Conservation (phyloP, 148 eudicot species). For the Limonium bicolor region DNA sequence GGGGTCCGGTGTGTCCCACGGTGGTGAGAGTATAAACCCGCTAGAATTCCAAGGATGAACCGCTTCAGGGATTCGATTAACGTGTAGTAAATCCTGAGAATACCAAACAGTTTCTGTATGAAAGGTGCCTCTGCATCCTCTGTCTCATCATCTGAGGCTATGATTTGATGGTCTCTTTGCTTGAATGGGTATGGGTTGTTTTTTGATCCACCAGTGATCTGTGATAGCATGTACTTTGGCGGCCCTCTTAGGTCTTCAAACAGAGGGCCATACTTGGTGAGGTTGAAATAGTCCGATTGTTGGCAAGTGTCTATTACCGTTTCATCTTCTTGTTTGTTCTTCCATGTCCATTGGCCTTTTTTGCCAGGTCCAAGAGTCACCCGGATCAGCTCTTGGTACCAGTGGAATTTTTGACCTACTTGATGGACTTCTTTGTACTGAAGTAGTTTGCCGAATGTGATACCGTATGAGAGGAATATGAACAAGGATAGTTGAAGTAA, state of each 20-base stretch:
- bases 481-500: conserved; percentile 38
- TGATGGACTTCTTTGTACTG: conserved; percentile 88
- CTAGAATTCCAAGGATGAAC: conserved; percentile 46
- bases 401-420: conserved; percentile 54
- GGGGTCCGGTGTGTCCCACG: conserved; percentile 31
- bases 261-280: conserved; percentile 59
- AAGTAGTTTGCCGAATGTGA: conserved; percentile 68
- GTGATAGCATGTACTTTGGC: conserved; percentile 93
- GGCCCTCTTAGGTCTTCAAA: conserved; percentile 97
- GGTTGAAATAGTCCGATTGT: conserved; percentile 18
- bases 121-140: conserved; percentile 98
- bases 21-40: conserved; percentile 35
- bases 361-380: conserved; percentile 89
- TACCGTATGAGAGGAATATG: conserved; percentile 67
- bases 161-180: conserved; percentile 35
- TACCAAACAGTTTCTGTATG: conserved; percentile 82
- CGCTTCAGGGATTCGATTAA: conserved; percentile 61
- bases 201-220: conserved; percentile 34
- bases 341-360: conserved; percentile 97
- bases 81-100: conserved; percentile 78
- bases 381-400: conserved; percentile 71
- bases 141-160: conserved; percentile 87
- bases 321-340: too few relatives aligned
- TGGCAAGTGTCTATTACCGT: too few relatives aligned
- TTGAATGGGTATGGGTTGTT: conserved; percentile 4